These are phyloP conservation scores for Fusarium dlaminii DNA, from an alignment of 2,329 filamentous ascomycete genomes.

Conservation along the genomic window DNA sequence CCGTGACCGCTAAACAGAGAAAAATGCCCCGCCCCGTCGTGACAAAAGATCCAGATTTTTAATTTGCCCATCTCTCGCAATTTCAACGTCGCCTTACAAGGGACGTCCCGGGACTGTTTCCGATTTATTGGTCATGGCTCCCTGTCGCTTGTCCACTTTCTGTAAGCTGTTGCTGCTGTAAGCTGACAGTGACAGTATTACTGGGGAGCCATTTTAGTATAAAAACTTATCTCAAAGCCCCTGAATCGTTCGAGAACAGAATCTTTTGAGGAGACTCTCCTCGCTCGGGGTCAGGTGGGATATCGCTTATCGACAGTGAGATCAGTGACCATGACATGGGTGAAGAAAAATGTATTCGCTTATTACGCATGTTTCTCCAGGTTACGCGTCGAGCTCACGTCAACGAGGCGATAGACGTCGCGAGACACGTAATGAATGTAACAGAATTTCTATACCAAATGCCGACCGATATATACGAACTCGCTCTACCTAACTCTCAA, in stretches of 20 bases:
- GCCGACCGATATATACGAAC: neutral
- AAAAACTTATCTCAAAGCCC: neutral
- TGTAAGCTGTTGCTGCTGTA: neutral
- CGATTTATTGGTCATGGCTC: conserved; percentile 18
- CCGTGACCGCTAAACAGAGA: neutral
- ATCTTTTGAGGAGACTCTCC: neutral
- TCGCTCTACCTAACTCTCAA: neutral
- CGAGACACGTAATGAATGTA: conserved; percentile 11
- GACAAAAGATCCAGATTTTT: conserved; percentile 10
- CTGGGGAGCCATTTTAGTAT: neutral
- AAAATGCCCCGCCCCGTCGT: neutral
- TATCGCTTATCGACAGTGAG: conserved; percentile 25
- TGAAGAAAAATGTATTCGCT: neutral
- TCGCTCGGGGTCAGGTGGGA: neutral
- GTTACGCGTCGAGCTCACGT: conserved; percentile 9
- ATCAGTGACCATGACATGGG: conserved; percentile 6
- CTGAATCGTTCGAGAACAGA: conserved; percentile 1
- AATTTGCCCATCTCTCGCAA: conserved; percentile 2
- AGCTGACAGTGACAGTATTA: neutral
- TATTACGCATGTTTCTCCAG: conserved; percentile 7
- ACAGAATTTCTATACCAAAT: conserved; percentile 2
- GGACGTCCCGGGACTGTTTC: conserved; percentile 16
- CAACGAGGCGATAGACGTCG: neutral
- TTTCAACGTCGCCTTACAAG: conserved; percentile 20
- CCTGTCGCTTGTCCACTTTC: neutral